Percentiles rank a stretch among this genome's conserved stretches.
Evolutionary conservation across 2,329 filamentous ascomycete species (phyloP).

Genomic region (Aspergillus fructus): DNA sequence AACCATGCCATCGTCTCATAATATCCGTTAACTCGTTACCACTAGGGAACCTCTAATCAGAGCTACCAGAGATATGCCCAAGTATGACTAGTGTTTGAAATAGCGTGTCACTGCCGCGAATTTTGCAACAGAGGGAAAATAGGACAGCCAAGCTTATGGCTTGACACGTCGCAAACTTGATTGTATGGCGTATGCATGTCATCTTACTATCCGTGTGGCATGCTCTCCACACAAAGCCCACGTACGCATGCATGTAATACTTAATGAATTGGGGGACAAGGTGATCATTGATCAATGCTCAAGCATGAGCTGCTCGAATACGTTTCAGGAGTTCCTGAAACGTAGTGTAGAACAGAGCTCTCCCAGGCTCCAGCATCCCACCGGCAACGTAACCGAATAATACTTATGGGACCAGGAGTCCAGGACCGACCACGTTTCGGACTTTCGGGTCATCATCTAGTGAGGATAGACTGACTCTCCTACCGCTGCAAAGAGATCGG

Average conservation of each 20-base stretch:
- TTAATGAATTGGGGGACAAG: background rate
- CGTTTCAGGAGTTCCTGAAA: background rate
- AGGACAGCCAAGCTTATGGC: background rate
- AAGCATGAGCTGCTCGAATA: background rate
- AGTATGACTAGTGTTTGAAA: background rate
- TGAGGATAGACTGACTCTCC: background rate
- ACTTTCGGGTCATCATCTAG: background rate
- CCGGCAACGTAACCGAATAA: background rate
- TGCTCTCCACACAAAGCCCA: background rate
- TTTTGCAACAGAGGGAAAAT: background rate
- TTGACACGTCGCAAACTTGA: background rate
- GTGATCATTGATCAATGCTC: background rate
- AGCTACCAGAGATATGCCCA: background rate
- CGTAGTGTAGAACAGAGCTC: background rate
- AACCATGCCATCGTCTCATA: background rate
- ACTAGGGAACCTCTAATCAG: background rate
- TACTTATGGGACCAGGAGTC: background rate
- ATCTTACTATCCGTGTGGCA: background rate
- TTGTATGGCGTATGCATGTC: background rate
- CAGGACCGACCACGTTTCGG: background rate
- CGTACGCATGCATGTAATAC: background rate
- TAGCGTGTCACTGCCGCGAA: background rate
- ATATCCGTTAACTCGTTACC: background rate
- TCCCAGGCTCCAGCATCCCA: background rate
- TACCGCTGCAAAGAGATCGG: background rate